These are phyloP conservation scores for Endoconidiophora laricicola DNA, from an alignment of 2,329 filamentous ascomycete genomes.

Conservation along the genomic window DNA sequence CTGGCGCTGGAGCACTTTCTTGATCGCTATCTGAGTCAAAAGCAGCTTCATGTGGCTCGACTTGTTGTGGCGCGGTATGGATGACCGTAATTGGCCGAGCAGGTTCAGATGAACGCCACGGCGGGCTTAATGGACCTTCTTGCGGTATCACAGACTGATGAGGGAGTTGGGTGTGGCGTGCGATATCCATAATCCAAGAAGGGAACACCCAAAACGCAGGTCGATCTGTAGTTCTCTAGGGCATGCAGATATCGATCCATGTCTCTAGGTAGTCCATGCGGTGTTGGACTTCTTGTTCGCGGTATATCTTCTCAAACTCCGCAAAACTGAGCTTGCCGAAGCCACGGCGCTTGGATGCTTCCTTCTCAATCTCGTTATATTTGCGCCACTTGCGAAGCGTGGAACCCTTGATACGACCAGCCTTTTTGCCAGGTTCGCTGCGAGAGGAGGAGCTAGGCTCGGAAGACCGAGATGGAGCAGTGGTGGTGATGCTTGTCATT, in stretches of 20 bases:
- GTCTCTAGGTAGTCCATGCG: constrained; percentile 66
- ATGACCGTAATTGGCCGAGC: too few relatives aligned
- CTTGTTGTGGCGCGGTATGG: too few relatives aligned
- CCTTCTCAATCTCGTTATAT: constrained; percentile 48
- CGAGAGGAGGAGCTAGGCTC: too few relatives aligned
- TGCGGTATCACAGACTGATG: too few relatives aligned
- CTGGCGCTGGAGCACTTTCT: too few relatives aligned
- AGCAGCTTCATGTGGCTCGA: too few relatives aligned
- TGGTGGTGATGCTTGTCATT: constrained; percentile 12
- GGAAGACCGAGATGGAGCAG: neutral
- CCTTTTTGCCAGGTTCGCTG: too few relatives aligned
- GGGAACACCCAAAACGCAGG: neutral
- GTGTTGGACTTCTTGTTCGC: constrained; percentile 43
- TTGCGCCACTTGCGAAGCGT: constrained; percentile 33
- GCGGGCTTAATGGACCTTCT: too few relatives aligned
- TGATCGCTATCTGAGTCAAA: too few relatives aligned
- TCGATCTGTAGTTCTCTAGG: constrained; percentile 22
- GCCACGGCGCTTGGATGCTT: constrained; percentile 57
- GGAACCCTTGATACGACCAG: constrained; percentile 1
- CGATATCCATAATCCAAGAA: neutral
- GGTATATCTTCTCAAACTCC: constrained; percentile 67
- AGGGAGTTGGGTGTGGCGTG: neutral
- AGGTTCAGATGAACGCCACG: too few relatives aligned
- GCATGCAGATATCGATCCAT: constrained; percentile 76
- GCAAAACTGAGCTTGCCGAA: constrained; percentile 60